Conservation (phyloP, 2,329 filamentous ascomycete species). For the Penicillium hordei region DNA sequence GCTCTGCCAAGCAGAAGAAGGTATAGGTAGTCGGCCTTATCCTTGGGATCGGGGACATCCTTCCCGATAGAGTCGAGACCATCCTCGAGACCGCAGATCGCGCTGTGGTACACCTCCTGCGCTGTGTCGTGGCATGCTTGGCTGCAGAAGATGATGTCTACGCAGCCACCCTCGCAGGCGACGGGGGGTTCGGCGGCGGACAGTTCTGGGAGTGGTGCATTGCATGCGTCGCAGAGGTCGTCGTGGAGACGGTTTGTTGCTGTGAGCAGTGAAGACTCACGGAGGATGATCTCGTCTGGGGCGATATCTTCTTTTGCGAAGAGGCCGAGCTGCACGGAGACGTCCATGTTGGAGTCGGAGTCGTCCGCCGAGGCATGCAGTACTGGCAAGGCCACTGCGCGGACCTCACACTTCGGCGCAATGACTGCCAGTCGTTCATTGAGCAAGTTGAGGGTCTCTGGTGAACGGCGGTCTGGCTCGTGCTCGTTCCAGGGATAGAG, state of each 20-base stretch:
- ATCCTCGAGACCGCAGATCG: constrained; percentile 55
- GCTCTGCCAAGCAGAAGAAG: constrained; percentile 59
- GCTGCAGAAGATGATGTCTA: constrained; percentile 62
- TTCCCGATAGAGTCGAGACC: constrained; percentile 58
- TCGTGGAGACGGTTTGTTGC: constrained; percentile 87
- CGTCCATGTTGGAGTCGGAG: constrained; percentile 30
- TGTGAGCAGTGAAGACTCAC: constrained; percentile 82
- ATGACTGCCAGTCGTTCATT: constrained; percentile 68
- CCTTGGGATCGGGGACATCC: constrained; percentile 57
- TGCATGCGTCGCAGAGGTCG: constrained; percentile 85
- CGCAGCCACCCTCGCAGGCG: constrained; percentile 54
- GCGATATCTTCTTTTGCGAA: constrained; percentile 81
- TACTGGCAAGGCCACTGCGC: constrained; percentile 71
- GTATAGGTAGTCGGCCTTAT: constrained; percentile 60
- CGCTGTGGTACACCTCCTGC: constrained; percentile 57
- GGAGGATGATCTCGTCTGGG: constrained; percentile 72
- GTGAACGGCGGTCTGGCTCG: constrained; percentile 59
- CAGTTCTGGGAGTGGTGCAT: constrained; percentile 66
- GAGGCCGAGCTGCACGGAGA: constrained; percentile 74
- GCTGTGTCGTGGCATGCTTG: constrained; percentile 57
- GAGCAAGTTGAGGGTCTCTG: constrained; percentile 61
- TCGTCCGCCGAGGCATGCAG: constrained; percentile 49
- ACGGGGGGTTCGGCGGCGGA: constrained; percentile 39
- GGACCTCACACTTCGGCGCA: constrained; percentile 79
- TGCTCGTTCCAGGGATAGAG: constrained; percentile 64